Conservation (phyloP, 768 basidiomycete genomes). For the Strobilomyces echinocephalus region DNA sequence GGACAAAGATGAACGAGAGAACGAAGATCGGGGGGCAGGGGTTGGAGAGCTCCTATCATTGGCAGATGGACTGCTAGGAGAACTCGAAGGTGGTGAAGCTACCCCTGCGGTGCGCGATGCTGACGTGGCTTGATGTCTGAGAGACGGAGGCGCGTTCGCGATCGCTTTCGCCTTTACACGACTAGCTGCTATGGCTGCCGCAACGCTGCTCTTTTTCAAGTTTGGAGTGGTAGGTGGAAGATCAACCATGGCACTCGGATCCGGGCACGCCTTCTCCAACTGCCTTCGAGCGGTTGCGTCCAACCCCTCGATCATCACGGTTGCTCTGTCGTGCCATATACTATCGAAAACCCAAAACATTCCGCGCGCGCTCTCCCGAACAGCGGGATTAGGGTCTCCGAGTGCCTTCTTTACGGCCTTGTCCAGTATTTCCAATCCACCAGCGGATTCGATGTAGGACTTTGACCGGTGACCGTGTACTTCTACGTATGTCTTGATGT, state of each 20-base stretch:
- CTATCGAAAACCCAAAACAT: slow-evolving; percentile 78
- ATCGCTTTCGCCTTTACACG: slow-evolving; percentile 83
- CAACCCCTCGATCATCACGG: slow-evolving; percentile 56
- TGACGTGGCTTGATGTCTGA: slow-evolving; percentile 80
- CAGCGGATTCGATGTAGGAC: slow-evolving; percentile 60
- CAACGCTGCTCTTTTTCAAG: slow-evolving; percentile 75
- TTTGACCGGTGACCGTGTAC: slow-evolving; percentile 64
- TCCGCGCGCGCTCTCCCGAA: slow-evolving; percentile 65
- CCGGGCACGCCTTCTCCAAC: slow-evolving; percentile 80
- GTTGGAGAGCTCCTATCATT: slow-evolving; percentile 35
- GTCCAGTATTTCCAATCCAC: slow-evolving; percentile 68
- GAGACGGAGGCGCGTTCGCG: slow-evolving; percentile 72
- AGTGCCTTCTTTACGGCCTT: slow-evolving; percentile 69
- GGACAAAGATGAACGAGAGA: slow-evolving; percentile 46
- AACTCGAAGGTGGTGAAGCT: slow-evolving; percentile 39
- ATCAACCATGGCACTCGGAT: slow-evolving; percentile 39
- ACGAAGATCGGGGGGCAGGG: slow-evolving; percentile 39
- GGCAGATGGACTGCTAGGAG: slow-evolving; percentile 44
- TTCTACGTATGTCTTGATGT: slow-evolving; percentile 73
- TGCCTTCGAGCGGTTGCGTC: slow-evolving; percentile 72
- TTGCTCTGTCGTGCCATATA: slow-evolving; percentile 72
- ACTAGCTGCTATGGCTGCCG: slow-evolving; percentile 86
- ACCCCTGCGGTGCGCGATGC: slow-evolving; percentile 49
- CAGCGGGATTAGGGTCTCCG: slow-evolving; percentile 73
- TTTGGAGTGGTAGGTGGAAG: slow-evolving; percentile 50